These are phyloP conservation scores for Phycomyces nitens DNA, from an alignment of 192 early-diverging fungal species.

Conservation along the genomic window DNA sequence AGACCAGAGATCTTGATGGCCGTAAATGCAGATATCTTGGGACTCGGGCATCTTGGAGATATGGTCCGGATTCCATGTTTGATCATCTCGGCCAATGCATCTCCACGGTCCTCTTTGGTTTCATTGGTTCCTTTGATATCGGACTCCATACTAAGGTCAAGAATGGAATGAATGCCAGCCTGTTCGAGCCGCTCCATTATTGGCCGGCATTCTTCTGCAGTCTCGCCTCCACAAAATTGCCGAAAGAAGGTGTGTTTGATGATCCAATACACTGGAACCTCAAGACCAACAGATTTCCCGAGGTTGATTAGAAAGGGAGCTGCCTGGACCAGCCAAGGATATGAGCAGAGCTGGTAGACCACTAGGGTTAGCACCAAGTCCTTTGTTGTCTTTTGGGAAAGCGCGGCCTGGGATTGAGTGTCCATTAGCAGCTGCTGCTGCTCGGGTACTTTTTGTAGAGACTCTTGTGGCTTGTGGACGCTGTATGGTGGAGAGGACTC, in stretches of 20 bases:
- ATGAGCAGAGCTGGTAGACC: constrained; percentile 66
- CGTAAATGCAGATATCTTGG: constrained; percentile 65
- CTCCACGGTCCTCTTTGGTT: constrained; percentile 39
- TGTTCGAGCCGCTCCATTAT: constrained; percentile 69
- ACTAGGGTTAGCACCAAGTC: constrained; percentile 61
- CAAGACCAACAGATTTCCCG: constrained; percentile 50
- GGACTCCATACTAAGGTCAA: constrained; percentile 86
- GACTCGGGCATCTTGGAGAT: not conserved
- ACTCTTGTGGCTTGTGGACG: too few species aligned
- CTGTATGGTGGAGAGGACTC: too few species aligned
- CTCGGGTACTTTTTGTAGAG: too few species aligned
- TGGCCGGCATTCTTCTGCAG: constrained; percentile 71
- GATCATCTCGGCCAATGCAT: constrained; percentile 63
- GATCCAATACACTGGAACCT: constrained; percentile 54
- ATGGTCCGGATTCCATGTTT: constrained; percentile 72
- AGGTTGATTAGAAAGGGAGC: constrained; percentile 56
- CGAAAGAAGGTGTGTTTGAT: constrained; percentile 87
- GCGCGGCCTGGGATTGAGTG: too few species aligned
- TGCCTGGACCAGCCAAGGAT: constrained; percentile 54
- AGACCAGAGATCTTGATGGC: constrained; percentile 91
- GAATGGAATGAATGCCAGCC: constrained; percentile 72
- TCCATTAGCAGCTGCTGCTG: too few species aligned
- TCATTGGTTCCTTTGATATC: constrained; percentile 62
- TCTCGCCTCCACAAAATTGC: constrained; percentile 89
- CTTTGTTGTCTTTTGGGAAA: constrained; percentile 38